A percentile compares a stretch with the other conserved stretches of the same genome.
These are phyloP conservation scores for Xylaria multiplex DNA, from an alignment of 2,329 filamentous ascomycete species.

Conservation along the genomic window DNA sequence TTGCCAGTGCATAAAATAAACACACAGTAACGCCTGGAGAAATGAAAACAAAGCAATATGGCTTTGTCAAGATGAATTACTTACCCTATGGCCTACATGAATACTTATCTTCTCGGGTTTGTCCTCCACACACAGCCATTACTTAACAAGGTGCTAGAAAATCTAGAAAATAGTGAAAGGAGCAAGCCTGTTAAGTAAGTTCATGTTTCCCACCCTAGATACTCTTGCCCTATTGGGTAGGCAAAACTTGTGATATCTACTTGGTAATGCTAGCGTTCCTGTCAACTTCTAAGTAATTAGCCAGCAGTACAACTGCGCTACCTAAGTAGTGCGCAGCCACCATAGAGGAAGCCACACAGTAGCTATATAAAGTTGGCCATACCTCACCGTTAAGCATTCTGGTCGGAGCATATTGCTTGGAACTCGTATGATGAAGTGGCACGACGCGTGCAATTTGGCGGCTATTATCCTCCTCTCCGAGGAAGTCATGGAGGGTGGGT, in stretches of 20 bases:
- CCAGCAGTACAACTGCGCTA: not conserved
- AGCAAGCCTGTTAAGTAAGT: too few species aligned
- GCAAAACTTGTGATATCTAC: too few species aligned
- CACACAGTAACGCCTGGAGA: not conserved
- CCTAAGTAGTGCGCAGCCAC: not conserved
- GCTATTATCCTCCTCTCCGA: conserved; percentile 22
- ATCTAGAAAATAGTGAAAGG: too few species aligned
- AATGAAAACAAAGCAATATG: not conserved
- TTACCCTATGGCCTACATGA: not conserved
- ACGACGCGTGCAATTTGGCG: conserved; percentile 8
- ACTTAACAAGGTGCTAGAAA: too few species aligned
- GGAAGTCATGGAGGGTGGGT: conserved; percentile 25
- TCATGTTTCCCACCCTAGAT: too few species aligned
- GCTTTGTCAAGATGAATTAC: not conserved
- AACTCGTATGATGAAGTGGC: conserved; percentile 28
- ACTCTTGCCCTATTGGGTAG: too few species aligned
- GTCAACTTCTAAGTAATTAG: too few species aligned
- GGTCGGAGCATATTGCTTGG: not conserved
- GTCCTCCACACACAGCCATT: too few species aligned
- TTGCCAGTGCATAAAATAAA: too few species aligned
- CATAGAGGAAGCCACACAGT: not conserved
- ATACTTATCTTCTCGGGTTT: too few species aligned
- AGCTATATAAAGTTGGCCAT: not conserved
- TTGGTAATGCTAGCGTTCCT: not conserved
- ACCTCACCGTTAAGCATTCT: not conserved